Evolutionary conservation across 1,284 basidiomycete genomes (phyloP).

Genomic region (Phellinidium pouzarii): DNA sequence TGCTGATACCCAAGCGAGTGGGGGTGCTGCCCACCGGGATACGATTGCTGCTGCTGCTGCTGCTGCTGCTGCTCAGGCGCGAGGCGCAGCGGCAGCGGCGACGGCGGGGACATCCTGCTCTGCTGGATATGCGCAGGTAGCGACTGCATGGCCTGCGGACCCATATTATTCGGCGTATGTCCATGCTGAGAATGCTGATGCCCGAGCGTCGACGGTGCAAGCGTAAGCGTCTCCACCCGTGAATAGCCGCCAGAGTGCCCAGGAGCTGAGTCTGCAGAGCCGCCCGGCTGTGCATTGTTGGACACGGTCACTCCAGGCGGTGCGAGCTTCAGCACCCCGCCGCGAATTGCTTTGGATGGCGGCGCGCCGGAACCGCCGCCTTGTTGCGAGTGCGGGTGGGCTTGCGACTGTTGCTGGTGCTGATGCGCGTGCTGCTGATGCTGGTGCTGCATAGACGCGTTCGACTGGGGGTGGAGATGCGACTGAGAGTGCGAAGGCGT

Average conservation of each 20-base stretch:
- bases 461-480: conserved; percentile 5
- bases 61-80: conserved; percentile 7
- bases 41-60: no score
- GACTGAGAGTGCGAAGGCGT: conserved; percentile 2
- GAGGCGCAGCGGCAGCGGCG: conserved; percentile 1
- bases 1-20: not conserved
- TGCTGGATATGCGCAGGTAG: not conserved
- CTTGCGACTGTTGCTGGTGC: conserved; percentile 4
- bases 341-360: conserved; percentile 1
- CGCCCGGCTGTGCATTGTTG: conserved; percentile 6
- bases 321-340: conserved; percentile 17
- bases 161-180: not conserved
- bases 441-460: not conserved
- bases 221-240: conserved; percentile 8
- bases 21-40: not conserved
- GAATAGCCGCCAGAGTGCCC: conserved; percentile 3
- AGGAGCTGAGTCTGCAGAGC: conserved; percentile 9
- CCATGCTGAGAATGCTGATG: conserved; percentile 3
- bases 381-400: conserved; percentile 2
- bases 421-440: conserved; percentile 8
- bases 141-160: conserved; percentile 2
- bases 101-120: conserved; percentile 5
- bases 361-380: conserved; percentile 5
- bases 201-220: conserved; percentile 3
- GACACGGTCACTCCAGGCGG: conserved; percentile 18